phyloP scores from a whole-genome alignment of 2,329 filamentous ascomycete species.

The Xylariaceae sp. region DNA sequence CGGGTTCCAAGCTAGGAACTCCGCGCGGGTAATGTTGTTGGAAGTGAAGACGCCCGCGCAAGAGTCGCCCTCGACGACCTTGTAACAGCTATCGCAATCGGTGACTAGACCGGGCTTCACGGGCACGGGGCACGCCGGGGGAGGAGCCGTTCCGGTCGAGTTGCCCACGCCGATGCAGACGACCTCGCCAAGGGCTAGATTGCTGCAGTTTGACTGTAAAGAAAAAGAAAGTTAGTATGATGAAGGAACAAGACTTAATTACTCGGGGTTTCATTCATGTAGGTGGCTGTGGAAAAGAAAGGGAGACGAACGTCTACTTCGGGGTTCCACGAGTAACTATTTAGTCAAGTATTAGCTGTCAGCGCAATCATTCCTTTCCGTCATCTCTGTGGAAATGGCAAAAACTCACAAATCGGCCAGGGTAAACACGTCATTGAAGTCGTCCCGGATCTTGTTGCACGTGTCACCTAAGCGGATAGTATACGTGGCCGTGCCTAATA shows the following conservation, averaged over 20 bases:
- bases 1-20: slow-evolving; percentile 37
- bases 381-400: neutral
- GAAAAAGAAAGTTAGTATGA: neutral
- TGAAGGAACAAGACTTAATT: too few species aligned
- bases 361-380: neutral
- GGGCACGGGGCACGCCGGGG: slow-evolving; percentile 32
- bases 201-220: slow-evolving; percentile 29
- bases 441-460: slow-evolving; percentile 32
- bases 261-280: too few species aligned
- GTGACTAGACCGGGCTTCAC: slow-evolving; percentile 17
- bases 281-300: too few species aligned
- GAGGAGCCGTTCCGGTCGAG: slow-evolving; percentile 1
- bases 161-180: slow-evolving; percentile 31
- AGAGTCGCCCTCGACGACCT: slow-evolving; percentile 31
- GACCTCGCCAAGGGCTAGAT: slow-evolving; percentile 31
- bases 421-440: slow-evolving; percentile 42
- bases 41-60: slow-evolving; percentile 24
- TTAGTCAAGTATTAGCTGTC: neutral
- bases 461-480: slow-evolving; percentile 30
- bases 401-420: slow-evolving; percentile 35
- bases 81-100: slow-evolving; percentile 37
- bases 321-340: slow-evolving; percentile 30
- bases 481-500: slow-evolving; percentile 30
- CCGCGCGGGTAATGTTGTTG: slow-evolving; percentile 21
- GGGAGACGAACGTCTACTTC: slow-evolving; percentile 25